phyloP scores from a whole-genome alignment of 225 moss, liverwort and hornwort genomes.

The Polytrichum formosum region DNA sequence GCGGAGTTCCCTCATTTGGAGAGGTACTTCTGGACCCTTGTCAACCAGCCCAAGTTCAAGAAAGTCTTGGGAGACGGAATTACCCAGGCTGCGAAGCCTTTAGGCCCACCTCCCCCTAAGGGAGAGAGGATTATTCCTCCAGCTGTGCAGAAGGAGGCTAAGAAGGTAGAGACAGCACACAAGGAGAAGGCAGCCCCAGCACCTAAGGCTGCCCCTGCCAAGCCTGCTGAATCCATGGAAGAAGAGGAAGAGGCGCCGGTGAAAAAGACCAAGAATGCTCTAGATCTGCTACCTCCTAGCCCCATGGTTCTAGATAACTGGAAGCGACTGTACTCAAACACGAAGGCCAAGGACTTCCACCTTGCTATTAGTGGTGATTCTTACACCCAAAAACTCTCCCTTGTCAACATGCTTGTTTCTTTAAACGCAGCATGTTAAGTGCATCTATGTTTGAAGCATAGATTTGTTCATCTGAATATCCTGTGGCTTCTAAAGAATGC shows the following conservation, averaged over 20 bases:
- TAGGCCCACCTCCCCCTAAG: constrained; percentile 32
- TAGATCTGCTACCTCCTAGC: constrained; percentile 89
- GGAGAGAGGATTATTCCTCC: neutral
- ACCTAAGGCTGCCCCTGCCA: constrained; percentile 37
- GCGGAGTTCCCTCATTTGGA: constrained; percentile 64
- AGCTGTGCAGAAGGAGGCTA: neutral
- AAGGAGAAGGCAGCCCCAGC: constrained; percentile 30
- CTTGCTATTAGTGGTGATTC: constrained; percentile 78
- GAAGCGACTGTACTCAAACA: constrained; percentile 98
- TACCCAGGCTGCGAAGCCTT: constrained; percentile 32
- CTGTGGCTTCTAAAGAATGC: too few species aligned
- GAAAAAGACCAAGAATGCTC: constrained; percentile 60
- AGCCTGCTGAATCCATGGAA: constrained; percentile 20
- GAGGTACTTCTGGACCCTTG: constrained; percentile 81
- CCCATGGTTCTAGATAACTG: constrained; percentile 90
- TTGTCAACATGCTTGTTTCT: neutral
- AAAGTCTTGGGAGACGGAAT: constrained; percentile 62
- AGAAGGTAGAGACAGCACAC: neutral
- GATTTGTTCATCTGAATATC: too few species aligned
- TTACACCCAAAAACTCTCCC: too few species aligned
- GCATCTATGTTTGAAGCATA: too few species aligned
- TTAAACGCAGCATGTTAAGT: too few species aligned
- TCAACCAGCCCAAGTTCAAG: constrained; percentile 74
- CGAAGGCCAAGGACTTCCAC: constrained; percentile 83
- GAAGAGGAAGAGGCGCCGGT: constrained; percentile 63